A percentile compares a stretch with the other conserved stretches of the same genome.
These are phyloP conservation scores for Fistulina hepatica DNA, from an alignment of 1,284 basidiomycete species.

Conservation along the genomic window DNA sequence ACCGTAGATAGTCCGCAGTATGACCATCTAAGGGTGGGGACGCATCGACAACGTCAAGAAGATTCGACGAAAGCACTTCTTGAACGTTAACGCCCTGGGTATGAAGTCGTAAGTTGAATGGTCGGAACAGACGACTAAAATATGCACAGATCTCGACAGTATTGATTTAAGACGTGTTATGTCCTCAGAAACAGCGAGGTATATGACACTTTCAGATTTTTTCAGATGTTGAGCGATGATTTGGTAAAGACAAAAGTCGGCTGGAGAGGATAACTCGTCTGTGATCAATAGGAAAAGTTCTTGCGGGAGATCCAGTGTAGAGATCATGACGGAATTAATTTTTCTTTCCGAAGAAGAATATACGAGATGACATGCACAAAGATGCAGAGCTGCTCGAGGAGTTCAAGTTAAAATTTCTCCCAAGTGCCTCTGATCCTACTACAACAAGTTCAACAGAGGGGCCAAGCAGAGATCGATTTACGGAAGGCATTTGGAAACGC, in stretches of 20 bases:
- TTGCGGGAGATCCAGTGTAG: slow-evolving; percentile 34
- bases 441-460: too few relatives aligned
- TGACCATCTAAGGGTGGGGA: neutral
- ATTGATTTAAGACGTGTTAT: slow-evolving; percentile 50
- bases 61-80: neutral
- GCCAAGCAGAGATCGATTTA: too few relatives aligned
- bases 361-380: too few relatives aligned
- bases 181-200: slow-evolving; percentile 49
- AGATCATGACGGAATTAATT: too few relatives aligned
- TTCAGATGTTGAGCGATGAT: slow-evolving; percentile 42
- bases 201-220: slow-evolving; percentile 19
- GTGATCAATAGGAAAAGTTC: slow-evolving; percentile 47
- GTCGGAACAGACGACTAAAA: neutral
- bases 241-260: slow-evolving; percentile 53
- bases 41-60: neutral
- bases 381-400: too few relatives aligned
- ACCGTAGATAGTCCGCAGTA: neutral
- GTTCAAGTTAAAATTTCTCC: too few relatives aligned
- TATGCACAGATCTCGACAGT: slow-evolving; percentile 45
- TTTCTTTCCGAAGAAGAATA: too few relatives aligned
- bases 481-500: too few relatives aligned
- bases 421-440: too few relatives aligned
- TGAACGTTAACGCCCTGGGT: neutral
- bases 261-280: slow-evolving; percentile 54
- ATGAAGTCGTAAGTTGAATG: neutral